These are phyloP conservation scores for Sphaerulina populicola DNA, from an alignment of 2,329 filamentous ascomycete genomes.

Conservation along the genomic window DNA sequence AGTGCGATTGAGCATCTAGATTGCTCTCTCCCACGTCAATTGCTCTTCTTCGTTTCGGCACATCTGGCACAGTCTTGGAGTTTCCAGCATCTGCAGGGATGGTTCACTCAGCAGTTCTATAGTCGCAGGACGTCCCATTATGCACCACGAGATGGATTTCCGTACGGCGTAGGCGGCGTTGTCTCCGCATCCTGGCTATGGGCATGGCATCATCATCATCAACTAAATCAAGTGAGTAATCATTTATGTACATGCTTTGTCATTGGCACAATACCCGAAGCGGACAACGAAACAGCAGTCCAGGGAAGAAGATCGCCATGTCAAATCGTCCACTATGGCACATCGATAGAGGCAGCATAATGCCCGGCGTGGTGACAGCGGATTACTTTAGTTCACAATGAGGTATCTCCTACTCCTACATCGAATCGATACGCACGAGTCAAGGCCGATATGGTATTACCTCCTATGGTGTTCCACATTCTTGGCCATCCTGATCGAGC, in stretches of 20 bases:
- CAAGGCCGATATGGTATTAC: neutral
- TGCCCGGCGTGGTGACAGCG: neutral
- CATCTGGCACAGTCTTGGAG: constrained; percentile 4
- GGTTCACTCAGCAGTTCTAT: neutral
- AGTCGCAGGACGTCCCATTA: neutral
- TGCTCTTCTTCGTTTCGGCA: neutral
- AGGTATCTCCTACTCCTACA: too few species aligned
- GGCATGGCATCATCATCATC: too few species aligned
- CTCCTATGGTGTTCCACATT: neutral
- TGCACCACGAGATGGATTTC: neutral
- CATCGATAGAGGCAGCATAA: neutral
- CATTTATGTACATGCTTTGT: too few species aligned
- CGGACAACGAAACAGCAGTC: neutral
- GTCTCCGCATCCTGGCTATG: too few species aligned
- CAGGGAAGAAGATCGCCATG: too few species aligned
- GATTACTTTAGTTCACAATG: too few species aligned
- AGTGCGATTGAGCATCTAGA: constrained; percentile 4
- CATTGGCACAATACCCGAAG: too few species aligned
- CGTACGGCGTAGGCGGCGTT: too few species aligned
- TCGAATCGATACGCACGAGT: neutral
- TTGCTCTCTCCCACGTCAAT: neutral
- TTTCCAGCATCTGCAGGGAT: neutral
- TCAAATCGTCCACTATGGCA: neutral
- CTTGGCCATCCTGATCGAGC: neutral
- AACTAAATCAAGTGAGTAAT: too few species aligned